Base-by-base conservation (phyloP, 2,329 filamentous ascomycete species). In the Pestalotiopsis sp. region DNA sequence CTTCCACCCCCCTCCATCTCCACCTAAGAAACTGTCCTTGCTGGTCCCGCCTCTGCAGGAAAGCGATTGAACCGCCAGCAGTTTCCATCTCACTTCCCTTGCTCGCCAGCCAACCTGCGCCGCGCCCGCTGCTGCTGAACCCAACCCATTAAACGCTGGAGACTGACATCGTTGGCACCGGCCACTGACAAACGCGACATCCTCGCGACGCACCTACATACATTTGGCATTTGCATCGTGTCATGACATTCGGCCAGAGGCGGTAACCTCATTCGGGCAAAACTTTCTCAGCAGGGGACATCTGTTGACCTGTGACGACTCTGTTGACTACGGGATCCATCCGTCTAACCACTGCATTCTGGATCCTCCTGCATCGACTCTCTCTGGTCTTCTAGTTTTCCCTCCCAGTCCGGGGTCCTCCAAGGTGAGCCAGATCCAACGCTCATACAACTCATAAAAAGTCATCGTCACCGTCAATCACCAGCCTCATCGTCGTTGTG, bases 381-480 rank as follows among this genome's bases (percentile, higher is more conserved):
- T 17, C 20, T 61, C 57, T 49, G 38, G 45, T 25, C 59, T 14
- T 66, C 41, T 20, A 23, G 23, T 36, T 20, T 20, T 36, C 27
- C 12, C 27, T 62, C 31, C 31, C 25, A 39, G n/a, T 62, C 31
- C 31, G 31, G 36, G 61, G 13, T 13, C 38, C 31, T 56, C n/a
- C 58, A 67, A 67, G 66, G 66, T 67, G 66, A 67, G 66, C 66
- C 66, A 67, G 17, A 62, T 25, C 59, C 56, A 52, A 62, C 36
- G 66, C 66, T 67, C 66, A 63, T 67, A 67, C 27, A 62, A 52
- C 17, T 52, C 45, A 52, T n/a, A n/a, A 52, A 52, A 52, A n/a
- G 14, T 39, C 59, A 62, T 62, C 57, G 27, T 59, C 57, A 59
- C 57, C 57, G 25, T 27, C 5, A 52, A 52, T n/a, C 7, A 59